Percentiles rank a stretch among this genome's conserved stretches.
These are phyloP conservation scores for Aspergillus ochraceoroseus DNA, from an alignment of 2,329 filamentous ascomycete genomes.

Conservation along the genomic window DNA sequence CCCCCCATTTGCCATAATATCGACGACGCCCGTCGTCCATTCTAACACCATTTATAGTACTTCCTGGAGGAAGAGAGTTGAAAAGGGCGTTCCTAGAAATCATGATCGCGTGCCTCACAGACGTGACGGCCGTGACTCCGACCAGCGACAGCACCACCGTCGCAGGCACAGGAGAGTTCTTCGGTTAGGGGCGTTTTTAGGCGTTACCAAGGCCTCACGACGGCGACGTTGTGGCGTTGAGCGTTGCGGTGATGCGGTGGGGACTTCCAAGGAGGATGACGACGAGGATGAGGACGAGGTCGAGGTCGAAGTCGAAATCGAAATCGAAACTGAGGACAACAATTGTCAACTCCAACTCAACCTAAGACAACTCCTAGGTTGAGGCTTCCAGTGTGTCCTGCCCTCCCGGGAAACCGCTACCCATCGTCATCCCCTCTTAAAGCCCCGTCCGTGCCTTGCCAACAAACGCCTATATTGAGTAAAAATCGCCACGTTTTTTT, in stretches of 20 bases:
- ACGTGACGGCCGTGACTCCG: conserved; percentile 35
- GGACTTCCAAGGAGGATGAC: conserved; percentile 54
- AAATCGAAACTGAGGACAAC: too few species aligned
- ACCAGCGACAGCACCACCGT: conserved; percentile 32
- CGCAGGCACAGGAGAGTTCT: conserved; percentile 32
- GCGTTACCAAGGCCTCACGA: conserved; percentile 43
- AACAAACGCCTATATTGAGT: conserved; percentile 1
- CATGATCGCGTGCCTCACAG: conserved; percentile 37
- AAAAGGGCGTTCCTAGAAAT: conserved; percentile 56
- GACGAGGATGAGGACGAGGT: conserved; percentile 53
- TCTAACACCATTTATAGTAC: conserved; percentile 55
- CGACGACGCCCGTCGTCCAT: too few species aligned
- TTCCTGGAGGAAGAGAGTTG: conserved; percentile 84
- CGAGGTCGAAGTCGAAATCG: not conserved
- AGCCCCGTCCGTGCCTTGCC: conserved; percentile 3
- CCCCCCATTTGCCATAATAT: too few species aligned
- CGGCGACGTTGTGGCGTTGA: conserved; percentile 25
- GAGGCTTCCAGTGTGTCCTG: not conserved
- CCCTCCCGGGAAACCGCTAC: conserved; percentile 12
- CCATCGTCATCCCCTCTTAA: conserved; percentile 14
- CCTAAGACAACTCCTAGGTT: too few species aligned
- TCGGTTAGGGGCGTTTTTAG: conserved; percentile 38
- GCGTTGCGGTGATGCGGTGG: conserved; percentile 52
- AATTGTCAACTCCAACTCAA: not conserved
- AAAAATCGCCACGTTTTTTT: too few species aligned